Conservation (phyloP, 2,329 filamentous ascomycete genomes). For the Penicillium sp. region DNA sequence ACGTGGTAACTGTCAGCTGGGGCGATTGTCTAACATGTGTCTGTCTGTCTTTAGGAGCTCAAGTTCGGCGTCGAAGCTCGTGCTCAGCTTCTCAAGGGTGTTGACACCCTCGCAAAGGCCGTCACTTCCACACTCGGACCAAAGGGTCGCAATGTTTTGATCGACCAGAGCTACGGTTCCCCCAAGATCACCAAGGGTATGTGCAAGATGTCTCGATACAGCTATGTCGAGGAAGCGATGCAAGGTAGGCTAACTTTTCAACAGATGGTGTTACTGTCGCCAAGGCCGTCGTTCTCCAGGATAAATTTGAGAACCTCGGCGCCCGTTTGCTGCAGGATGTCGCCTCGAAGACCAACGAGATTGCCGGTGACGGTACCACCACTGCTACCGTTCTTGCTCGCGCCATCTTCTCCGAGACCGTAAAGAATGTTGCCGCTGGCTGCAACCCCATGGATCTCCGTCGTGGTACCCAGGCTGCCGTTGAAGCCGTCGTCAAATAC, state of each 20-base stretch:
- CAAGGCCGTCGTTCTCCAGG: slow-evolving; percentile 86
- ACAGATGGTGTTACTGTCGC: slow-evolving; percentile 84
- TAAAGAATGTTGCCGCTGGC: slow-evolving; percentile 98
- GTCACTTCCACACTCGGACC: slow-evolving; percentile 94
- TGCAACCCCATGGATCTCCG: slow-evolving; percentile 99
- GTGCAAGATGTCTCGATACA: slow-evolving; percentile 20
- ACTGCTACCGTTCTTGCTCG: slow-evolving; percentile 95
- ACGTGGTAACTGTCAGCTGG: slow-evolving; percentile 14
- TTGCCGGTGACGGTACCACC: slow-evolving; percentile 96
- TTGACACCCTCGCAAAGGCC: slow-evolving; percentile 93
- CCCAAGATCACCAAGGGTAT: slow-evolving; percentile 99
- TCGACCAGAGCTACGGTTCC: slow-evolving; percentile 96
- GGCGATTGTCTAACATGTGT: neutral
- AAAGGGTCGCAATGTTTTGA: slow-evolving; percentile 97
- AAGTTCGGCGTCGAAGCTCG: slow-evolving; percentile 97
- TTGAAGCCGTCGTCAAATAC: slow-evolving; percentile 90
- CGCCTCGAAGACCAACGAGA: slow-evolving; percentile 98
- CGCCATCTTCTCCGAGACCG: slow-evolving; percentile 98
- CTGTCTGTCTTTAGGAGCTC: slow-evolving; percentile 66
- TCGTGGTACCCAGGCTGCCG: slow-evolving; percentile 92
- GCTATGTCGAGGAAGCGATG: neutral
- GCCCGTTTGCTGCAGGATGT: slow-evolving; percentile 96
- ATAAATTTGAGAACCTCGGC: slow-evolving; percentile 99
- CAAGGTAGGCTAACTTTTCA: slow-evolving; percentile 18
- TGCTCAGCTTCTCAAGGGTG: slow-evolving; percentile 83